A percentile compares a stretch with the other conserved stretches of the same genome.
phyloP scores from a whole-genome alignment of 768 basidiomycete species.

The Agrocybe pediades region DNA sequence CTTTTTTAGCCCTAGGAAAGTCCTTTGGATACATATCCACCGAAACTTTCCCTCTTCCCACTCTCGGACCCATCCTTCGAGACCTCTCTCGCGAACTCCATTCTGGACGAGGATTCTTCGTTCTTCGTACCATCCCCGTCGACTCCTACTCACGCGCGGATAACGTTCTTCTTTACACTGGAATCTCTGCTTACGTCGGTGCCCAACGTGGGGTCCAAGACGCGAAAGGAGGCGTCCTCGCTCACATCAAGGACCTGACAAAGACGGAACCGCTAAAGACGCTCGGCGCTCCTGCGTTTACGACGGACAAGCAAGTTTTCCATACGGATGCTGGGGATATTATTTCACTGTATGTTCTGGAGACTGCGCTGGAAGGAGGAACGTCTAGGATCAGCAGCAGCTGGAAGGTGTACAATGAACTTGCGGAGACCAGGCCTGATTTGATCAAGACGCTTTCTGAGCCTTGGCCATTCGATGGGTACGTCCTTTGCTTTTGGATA shows the following conservation, averaged over 20 bases:
- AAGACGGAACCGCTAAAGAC: conserved; percentile 35
- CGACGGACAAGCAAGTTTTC: conserved; percentile 51
- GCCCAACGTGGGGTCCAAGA: conserved; percentile 20
- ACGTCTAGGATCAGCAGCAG: conserved; percentile 45
- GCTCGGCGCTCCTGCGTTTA: conserved; percentile 45
- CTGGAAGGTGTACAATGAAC: conserved; percentile 47
- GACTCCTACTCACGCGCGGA: conserved; percentile 41
- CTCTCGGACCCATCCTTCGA: conserved; percentile 33
- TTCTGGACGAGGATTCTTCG: conserved; percentile 48
- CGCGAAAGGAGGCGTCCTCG: conserved; percentile 33
- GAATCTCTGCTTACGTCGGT: conserved; percentile 26
- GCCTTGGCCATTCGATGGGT: conserved; percentile 44
- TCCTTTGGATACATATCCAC: conserved; percentile 30
- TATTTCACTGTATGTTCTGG: conserved; percentile 42
- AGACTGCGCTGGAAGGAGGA: conserved; percentile 45
- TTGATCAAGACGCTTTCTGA: conserved; percentile 42
- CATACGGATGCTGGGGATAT: conserved; percentile 47
- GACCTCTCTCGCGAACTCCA: conserved; percentile 40
- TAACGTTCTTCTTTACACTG: conserved; percentile 43
- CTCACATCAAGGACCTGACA: conserved; percentile 47
- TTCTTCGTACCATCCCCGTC: conserved; percentile 45
- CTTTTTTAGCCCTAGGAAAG: conserved; percentile 23
- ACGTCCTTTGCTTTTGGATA: conserved; percentile 1
- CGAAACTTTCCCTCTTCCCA: conserved; percentile 46
- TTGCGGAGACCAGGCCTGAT: conserved; percentile 49